phyloP scores from a whole-genome alignment of 345 rosid genomes.

The Abelmoschus esculentus region DNA sequence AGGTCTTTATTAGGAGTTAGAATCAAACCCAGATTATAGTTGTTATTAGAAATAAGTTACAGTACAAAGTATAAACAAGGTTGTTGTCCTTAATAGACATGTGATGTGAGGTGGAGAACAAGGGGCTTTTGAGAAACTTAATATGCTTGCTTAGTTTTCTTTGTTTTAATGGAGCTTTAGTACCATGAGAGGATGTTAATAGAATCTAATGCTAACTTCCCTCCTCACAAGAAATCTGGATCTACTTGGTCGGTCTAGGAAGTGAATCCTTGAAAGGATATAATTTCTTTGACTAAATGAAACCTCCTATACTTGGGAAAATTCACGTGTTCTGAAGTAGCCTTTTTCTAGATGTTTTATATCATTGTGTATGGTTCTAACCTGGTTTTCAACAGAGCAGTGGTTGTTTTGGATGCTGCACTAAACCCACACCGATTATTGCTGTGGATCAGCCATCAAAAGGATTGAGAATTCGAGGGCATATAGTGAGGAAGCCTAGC shows the following conservation, averaged over 20 bases:
- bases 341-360: not conserved
- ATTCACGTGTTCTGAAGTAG: not conserved
- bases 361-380: slow-evolving; percentile 10
- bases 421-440: slow-evolving; percentile 37
- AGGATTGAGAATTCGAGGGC: slow-evolving; percentile 41
- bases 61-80: too few species aligned
- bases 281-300: not conserved
- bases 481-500: slow-evolving; percentile 29
- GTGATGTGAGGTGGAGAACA: not conserved
- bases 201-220: not conserved
- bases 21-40: not conserved
- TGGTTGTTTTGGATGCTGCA: slow-evolving; percentile 68
- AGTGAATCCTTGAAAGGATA: not conserved
- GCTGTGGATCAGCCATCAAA: slow-evolving; percentile 44
- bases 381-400: slow-evolving; percentile 28
- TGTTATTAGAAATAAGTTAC: too few species aligned
- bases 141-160: not conserved
- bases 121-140: not conserved
- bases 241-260: not conserved
- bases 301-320: not conserved
- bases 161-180: not conserved
- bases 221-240: not conserved
- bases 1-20: not conserved
- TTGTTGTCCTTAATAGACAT: not conserved
- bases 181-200: not conserved